These are phyloP conservation scores for Xylaria nigripes DNA, from an alignment of 495 filamentous ascomycete species.

Conservation along the genomic window DNA sequence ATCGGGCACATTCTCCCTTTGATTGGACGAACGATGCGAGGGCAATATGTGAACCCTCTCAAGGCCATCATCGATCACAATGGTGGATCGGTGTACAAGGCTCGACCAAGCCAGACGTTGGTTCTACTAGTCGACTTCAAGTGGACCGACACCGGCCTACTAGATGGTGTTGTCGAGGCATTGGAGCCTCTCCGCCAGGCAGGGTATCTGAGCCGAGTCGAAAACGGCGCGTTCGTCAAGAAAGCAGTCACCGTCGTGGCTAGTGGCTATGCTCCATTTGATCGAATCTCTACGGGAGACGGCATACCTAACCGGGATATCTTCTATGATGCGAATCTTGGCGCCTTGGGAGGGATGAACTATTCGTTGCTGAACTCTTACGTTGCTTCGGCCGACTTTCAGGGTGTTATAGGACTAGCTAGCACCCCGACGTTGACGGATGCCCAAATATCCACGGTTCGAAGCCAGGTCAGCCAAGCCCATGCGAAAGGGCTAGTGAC, in stretches of 20 bases:
- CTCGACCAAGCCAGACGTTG: constrained; percentile 46
- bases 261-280: constrained; percentile 62
- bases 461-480: constrained; percentile 52
- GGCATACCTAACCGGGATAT: constrained; percentile 43
- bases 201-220: constrained; percentile 48
- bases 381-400: constrained; percentile 43
- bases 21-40: constrained; percentile 18
- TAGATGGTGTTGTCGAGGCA: constrained; percentile 46
- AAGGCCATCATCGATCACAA: constrained; percentile 26
- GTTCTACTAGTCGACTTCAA: constrained; percentile 65
- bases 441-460: constrained; percentile 47
- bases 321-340: constrained; percentile 53
- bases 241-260: constrained; percentile 62
- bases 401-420: constrained; percentile 24
- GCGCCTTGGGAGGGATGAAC: constrained; percentile 22
- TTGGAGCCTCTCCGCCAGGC: constrained; percentile 51
- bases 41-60: constrained; percentile 24
- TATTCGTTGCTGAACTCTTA: constrained; percentile 38
- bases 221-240: constrained; percentile 39
- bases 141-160: constrained; percentile 33
- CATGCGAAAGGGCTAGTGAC: constrained; percentile 58
- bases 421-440: constrained; percentile 23
- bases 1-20: constrained; percentile 24
- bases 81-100: constrained; percentile 41
- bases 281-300: constrained; percentile 35